These are phyloP conservation scores for Golubevia sp. DNA, from an alignment of 1,284 basidiomycete species.

Conservation along the genomic window DNA sequence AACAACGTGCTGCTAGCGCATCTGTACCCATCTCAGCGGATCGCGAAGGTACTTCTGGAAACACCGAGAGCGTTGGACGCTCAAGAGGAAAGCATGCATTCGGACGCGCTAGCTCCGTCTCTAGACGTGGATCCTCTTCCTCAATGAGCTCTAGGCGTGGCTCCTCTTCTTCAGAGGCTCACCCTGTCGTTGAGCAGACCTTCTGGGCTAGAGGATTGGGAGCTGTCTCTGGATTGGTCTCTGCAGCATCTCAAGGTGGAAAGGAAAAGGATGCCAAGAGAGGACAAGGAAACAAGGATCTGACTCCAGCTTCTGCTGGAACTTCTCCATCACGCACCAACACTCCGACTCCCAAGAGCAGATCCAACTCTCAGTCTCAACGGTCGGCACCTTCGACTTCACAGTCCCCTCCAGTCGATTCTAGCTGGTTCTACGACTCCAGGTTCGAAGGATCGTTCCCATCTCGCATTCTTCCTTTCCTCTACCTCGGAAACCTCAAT, in stretches of 20 bases:
- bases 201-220: constrained; percentile 18
- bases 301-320: not conserved
- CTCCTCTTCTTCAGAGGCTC: constrained; percentile 1
- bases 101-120: not conserved
- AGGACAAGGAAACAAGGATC: not conserved
- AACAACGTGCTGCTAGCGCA: not conserved
- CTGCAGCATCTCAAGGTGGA: not conserved
- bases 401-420: not conserved
- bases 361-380: not conserved
- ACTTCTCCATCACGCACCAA: not conserved
- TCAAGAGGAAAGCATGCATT: not conserved
- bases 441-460: constrained; percentile 95
- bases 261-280: not conserved
- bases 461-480: constrained; percentile 86
- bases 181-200: constrained; percentile 8
- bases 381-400: not conserved
- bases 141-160: not conserved
- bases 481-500: constrained; percentile 89
- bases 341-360: not conserved
- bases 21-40: not conserved
- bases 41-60: not conserved
- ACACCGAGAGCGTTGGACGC: not conserved
- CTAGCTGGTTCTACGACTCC: constrained; percentile 82
- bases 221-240: constrained; percentile 11
- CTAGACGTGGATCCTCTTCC: not conserved